Evolutionary conservation across 331 rosid genomes (phyloP).

Genomic region (Telfairia occidentalis): DNA sequence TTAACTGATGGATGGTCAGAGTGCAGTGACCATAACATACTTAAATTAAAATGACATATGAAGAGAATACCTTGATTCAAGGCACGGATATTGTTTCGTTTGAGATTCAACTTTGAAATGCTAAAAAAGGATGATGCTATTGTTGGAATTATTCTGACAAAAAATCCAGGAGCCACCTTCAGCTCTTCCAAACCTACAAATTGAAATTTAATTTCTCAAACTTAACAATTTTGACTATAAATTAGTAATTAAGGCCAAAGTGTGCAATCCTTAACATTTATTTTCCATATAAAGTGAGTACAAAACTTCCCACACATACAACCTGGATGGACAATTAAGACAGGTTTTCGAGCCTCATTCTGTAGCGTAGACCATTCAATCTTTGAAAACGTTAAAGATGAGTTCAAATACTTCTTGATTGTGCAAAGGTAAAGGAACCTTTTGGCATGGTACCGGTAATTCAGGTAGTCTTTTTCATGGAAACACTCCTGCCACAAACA

Average conservation of each 20-base stretch:
- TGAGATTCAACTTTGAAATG: constrained; percentile 47
- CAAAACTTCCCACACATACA: constrained; percentile 7
- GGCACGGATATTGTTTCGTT: constrained; percentile 59
- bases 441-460: constrained; percentile 78
- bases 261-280: background rate
- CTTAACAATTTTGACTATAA: background rate
- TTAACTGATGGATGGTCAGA: background rate
- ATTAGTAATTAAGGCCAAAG: background rate
- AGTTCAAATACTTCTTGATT: constrained; percentile 52
- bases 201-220: background rate
- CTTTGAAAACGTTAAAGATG: constrained; percentile 40
- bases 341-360: constrained; percentile 42
- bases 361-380: constrained; percentile 81
- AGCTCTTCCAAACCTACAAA: constrained; percentile 36
- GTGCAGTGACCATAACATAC: constrained; percentile 5
- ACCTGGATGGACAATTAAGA: constrained; percentile 57
- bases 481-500: constrained; percentile 60
- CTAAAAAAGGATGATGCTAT: constrained; percentile 40
- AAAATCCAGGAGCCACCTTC: constrained; percentile 43
- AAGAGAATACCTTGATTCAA: constrained; percentile 39
- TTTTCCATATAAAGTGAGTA: background rate
- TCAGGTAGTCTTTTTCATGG: constrained; percentile 83
- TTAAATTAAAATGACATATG: background rate
- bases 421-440: constrained; percentile 75
- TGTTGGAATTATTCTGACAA: constrained; percentile 63